Evolutionary conservation across 441 rosid genomes (phyloP).

Genomic region (Jatropha podagrica): DNA sequence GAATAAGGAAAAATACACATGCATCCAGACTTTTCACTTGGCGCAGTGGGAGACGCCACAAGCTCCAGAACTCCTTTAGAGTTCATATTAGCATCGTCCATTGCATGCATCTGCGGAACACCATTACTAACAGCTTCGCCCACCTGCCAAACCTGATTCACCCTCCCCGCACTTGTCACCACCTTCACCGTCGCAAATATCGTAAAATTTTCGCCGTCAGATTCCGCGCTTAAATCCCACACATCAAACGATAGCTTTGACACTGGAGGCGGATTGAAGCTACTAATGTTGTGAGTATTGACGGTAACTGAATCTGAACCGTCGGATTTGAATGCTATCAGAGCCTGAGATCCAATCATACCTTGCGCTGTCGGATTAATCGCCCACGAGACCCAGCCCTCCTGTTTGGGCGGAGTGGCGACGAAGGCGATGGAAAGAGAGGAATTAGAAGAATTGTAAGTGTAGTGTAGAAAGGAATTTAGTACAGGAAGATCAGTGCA

Average conservation of each 20-base stretch:
- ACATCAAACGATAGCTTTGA: slow-evolving; percentile 39
- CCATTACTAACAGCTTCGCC: slow-evolving; percentile 39
- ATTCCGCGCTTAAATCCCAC: slow-evolving; percentile 46
- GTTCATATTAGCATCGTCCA: slow-evolving; percentile 27
- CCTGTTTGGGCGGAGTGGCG: slow-evolving; percentile 38
- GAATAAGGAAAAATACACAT: not conserved
- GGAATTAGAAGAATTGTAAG: slow-evolving; percentile 53
- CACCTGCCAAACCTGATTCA: slow-evolving; percentile 81
- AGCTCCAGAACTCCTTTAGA: slow-evolving; percentile 42
- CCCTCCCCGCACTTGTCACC: slow-evolving; percentile 31
- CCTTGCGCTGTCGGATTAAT: slow-evolving; percentile 49
- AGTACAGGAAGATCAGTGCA: slow-evolving; percentile 57
- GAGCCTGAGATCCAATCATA: slow-evolving; percentile 63
- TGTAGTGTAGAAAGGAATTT: slow-evolving; percentile 52
- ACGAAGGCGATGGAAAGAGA: slow-evolving; percentile 65
- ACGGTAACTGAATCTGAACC: slow-evolving; percentile 19
- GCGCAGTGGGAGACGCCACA: not conserved
- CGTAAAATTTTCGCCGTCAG: slow-evolving; percentile 23
- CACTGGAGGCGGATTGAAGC: slow-evolving; percentile 19
- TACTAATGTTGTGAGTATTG: slow-evolving; percentile 45
- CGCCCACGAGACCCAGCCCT: slow-evolving; percentile 75
- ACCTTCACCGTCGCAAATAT: slow-evolving; percentile 53
- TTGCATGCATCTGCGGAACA: slow-evolving; percentile 35
- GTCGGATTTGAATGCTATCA: slow-evolving; percentile 50
- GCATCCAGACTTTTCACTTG: not conserved